Evolutionary conservation across 345 rosid species (phyloP).

Genomic region (Sisymbrium irio): DNA sequence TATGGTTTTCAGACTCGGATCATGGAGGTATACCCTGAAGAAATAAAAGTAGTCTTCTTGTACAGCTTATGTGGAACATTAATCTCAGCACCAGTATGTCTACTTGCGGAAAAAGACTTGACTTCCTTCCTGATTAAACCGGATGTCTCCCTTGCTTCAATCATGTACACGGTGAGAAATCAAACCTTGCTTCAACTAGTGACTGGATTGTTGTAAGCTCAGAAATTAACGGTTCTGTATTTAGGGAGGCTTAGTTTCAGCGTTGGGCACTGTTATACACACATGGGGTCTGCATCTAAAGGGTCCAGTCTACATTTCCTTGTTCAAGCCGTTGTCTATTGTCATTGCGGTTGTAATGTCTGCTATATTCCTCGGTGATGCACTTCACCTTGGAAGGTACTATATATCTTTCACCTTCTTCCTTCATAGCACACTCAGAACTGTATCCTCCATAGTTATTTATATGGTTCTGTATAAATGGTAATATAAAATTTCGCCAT

Average conservation of each 20-base stretch:
- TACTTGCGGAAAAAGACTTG: slow-evolving; percentile 36
- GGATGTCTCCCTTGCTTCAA: slow-evolving; percentile 25
- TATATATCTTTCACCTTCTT: neutral
- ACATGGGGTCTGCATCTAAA: slow-evolving; percentile 38
- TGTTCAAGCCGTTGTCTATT: slow-evolving; percentile 37
- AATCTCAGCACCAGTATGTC: slow-evolving; percentile 38
- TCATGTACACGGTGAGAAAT: slow-evolving; percentile 40
- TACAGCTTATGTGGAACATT: slow-evolving; percentile 27
- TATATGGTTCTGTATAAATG: neutral
- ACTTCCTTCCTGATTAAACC: slow-evolving; percentile 36
- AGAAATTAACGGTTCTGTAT: neutral
- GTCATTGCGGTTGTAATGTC: slow-evolving; percentile 36
- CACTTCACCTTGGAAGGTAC: slow-evolving; percentile 24
- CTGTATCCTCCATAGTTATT: neutral
- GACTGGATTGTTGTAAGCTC: neutral
- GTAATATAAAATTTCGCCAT: neutral
- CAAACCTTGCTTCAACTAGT: neutral
- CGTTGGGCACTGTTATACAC: slow-evolving; percentile 16
- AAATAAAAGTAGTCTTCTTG: slow-evolving; percentile 28
- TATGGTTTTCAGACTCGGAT: slow-evolving; percentile 35
- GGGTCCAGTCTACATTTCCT: slow-evolving; percentile 43
- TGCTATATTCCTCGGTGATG: slow-evolving; percentile 39
- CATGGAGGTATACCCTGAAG: slow-evolving; percentile 44
- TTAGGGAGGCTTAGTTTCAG: slow-evolving; percentile 24
- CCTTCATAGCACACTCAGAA: neutral